Evolutionary conservation across 2,329 filamentous ascomycete species (phyloP), one percentile per base, ranked within the genome.

Genomic region (Fusarium sterilihyphosum): DNA sequence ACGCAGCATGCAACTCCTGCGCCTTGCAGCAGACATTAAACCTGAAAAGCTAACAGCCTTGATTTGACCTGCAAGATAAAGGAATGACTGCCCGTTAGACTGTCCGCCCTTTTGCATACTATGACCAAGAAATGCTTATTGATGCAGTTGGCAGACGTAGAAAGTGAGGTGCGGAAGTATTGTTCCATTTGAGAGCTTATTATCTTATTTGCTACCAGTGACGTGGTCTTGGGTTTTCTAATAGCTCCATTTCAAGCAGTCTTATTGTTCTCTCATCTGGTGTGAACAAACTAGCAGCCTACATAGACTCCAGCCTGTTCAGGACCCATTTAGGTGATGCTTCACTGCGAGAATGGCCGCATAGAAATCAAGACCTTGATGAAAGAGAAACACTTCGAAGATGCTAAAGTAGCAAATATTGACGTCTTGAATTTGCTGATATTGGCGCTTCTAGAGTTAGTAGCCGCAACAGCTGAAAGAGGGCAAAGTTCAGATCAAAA

Each of bases 61-160:
- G 12, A 33, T 33, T 33, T 33, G 12, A 7, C 31, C 6, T 33
- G 33, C 5, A 33, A 14, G 33, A 14, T 33, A n/a, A 31, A 12
- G 18, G 0, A 18, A 11, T 24, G 10, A 20, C n/a, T 35, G 6
- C 4, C 4, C n/a, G 13, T 1, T 18, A 3, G 22, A 17, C 12
- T 0, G 5, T 16, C 16, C 6, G 4, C 1, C 0, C 14, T 11
- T 54, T 26, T 38, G 26, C 17, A 2, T 6, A 0, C 1, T 14
- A 35, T 64, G 1, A 2, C 3, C 13, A 22, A 44, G 26, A 18
- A 38, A 8, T n/a, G 10, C 5, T 8, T 11, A 26, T 6, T 20
- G 9, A 13, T 5, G 2, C 2, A 35, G 2, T 0, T 47, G 1
- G 2, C 5, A 26, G 16, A 9, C 1, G 5, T 8, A 26, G 29